Conservation (phyloP, 306 rosid genomes). For the Begonia loranthoides region DNA sequence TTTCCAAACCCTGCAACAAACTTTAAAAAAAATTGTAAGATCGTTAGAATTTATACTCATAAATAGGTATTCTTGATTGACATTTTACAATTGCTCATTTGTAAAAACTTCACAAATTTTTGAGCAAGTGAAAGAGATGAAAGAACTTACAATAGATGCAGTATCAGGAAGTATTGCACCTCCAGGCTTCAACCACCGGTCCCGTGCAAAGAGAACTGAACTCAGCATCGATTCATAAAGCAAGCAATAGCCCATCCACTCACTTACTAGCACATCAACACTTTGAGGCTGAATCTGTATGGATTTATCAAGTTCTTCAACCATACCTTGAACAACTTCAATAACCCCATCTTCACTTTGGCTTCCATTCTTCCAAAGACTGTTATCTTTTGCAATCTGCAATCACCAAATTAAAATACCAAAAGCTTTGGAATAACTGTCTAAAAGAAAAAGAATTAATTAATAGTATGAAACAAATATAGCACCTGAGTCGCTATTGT, state of each 20-base stretch:
- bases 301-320: constrained; percentile 59
- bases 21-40: constrained; percentile 21
- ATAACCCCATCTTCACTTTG: constrained; percentile 36
- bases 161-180: constrained; percentile 93
- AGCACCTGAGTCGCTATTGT: constrained; percentile 72
- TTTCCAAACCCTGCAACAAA: constrained; percentile 93
- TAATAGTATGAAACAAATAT: constrained; percentile 1
- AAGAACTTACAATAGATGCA: constrained; percentile 71
- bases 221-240: constrained; percentile 90
- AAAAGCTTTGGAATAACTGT: constrained; percentile 6
- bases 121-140: background rate
- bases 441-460: background rate
- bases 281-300: constrained; percentile 58
- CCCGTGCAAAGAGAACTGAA: constrained; percentile 86
- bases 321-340: constrained; percentile 75
- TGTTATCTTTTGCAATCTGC: constrained; percentile 70
- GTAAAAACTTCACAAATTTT: background rate
- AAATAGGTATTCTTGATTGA: too few relatives aligned
- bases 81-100: too few relatives aligned
- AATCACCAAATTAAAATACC: constrained; percentile 10
- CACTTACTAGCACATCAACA: constrained; percentile 76
- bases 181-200: constrained; percentile 84
- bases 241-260: constrained; percentile 99
- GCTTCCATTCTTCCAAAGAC: constrained; percentile 27
- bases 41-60: background rate